Conservation (phyloP, 176 grass and related monocot genomes). For the Oryza officinalis region DNA sequence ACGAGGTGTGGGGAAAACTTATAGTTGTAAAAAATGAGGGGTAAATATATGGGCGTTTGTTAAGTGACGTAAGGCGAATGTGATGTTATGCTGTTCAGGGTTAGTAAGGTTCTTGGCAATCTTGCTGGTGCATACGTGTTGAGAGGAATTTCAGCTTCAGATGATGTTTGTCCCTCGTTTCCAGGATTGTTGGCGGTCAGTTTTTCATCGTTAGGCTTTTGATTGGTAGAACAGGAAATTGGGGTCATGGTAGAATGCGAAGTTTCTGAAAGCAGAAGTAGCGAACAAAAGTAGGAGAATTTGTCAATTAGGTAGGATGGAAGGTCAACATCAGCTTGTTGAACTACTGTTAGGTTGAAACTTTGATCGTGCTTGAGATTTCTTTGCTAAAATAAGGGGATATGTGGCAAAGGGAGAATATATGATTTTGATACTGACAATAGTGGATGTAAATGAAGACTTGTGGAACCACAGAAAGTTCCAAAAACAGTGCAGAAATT, state of each 20-base stretch:
- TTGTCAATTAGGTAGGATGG: not conserved
- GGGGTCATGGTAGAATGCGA: not conserved
- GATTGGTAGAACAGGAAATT: not conserved
- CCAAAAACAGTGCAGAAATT: not conserved
- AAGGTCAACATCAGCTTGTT: not conserved
- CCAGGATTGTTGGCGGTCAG: not conserved
- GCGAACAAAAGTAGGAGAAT: not conserved
- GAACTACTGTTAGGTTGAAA: not conserved
- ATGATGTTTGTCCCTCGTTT: not conserved
- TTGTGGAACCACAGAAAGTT: not conserved
- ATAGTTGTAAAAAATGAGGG: not conserved
- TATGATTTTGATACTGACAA: not conserved
- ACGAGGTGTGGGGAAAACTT: not conserved
- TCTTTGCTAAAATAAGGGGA: not conserved
- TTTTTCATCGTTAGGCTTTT: not conserved
- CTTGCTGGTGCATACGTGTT: not conserved
- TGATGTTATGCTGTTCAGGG: not conserved
- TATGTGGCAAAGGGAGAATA: not conserved
- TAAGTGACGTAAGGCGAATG: not conserved
- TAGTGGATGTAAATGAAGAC: not conserved
- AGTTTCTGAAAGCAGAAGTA: not conserved
- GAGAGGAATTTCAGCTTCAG: not conserved
- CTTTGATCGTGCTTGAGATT: not conserved
- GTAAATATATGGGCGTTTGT: not conserved
- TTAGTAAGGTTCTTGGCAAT: not conserved